Evolutionary conservation across 352 stramenopile species (phyloP).

Genomic region (Phytophthora citrophthora): DNA sequence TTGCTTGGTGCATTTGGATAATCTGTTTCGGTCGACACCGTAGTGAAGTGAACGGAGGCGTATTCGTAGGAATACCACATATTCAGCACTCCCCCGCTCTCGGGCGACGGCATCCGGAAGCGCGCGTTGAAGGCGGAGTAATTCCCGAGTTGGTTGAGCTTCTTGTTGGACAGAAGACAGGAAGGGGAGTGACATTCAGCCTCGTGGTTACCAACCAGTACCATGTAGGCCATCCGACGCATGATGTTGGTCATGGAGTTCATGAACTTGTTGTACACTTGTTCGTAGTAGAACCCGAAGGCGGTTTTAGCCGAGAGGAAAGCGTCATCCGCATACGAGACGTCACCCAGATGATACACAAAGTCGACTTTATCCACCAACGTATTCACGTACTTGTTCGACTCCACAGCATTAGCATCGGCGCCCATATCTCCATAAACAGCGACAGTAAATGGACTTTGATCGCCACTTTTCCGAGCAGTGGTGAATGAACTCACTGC

Average conservation of each 20-base stretch:
- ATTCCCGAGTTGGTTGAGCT: slow-evolving; percentile 47
- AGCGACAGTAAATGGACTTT: slow-evolving; percentile 29
- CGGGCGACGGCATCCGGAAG: slow-evolving; percentile 44
- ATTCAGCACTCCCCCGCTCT: slow-evolving; percentile 43
- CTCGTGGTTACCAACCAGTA: slow-evolving; percentile 76
- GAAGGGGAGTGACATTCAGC: slow-evolving; percentile 54
- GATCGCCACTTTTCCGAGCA: slow-evolving; percentile 25
- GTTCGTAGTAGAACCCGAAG: slow-evolving; percentile 44
- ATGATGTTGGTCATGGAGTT: slow-evolving; percentile 52
- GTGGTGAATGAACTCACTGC: slow-evolving; percentile 39
- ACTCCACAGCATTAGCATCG: slow-evolving; percentile 30
- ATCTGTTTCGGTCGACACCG: slow-evolving; percentile 74
- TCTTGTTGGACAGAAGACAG: slow-evolving; percentile 34
- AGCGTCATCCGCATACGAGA: slow-evolving; percentile 38
- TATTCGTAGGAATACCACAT: slow-evolving; percentile 61
- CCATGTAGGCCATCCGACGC: slow-evolving; percentile 67
- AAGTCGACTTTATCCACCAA: slow-evolving; percentile 37
- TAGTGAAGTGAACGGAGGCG: slow-evolving; percentile 69
- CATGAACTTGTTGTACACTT: slow-evolving; percentile 76
- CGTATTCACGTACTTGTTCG: slow-evolving; percentile 44
- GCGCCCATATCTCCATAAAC: slow-evolving; percentile 41
- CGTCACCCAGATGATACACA: slow-evolving; percentile 40
- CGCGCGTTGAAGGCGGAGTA: slow-evolving; percentile 64
- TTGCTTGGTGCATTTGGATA: slow-evolving; percentile 43
- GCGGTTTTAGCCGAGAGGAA: slow-evolving; percentile 27